phyloP scores from a whole-genome alignment of 1,284 basidiomycete species.

The Leccinum colubrinum region DNA sequence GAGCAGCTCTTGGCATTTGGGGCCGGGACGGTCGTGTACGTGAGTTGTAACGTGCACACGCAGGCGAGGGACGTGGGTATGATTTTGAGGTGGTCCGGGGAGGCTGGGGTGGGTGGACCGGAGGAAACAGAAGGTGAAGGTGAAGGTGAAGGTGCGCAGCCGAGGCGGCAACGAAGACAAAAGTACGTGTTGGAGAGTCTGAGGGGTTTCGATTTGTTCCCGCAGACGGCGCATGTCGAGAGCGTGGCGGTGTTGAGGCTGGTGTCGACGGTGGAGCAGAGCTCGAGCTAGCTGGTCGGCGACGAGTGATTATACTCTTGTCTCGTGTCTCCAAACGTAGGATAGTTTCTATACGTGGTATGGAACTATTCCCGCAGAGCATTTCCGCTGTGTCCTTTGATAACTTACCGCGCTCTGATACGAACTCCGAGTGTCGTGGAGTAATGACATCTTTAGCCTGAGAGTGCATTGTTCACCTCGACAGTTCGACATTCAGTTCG shows the following conservation, averaged over 20 bases:
- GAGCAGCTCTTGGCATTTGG: constrained; percentile 75
- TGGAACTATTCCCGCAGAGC: not conserved
- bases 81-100: constrained; percentile 48
- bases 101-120: constrained; percentile 20
- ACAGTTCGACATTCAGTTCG: too few species aligned
- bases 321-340: not conserved
- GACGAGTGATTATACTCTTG: not conserved
- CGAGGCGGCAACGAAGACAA: constrained; percentile 29
- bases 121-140: constrained; percentile 2
- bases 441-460: not conserved
- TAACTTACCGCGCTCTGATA: not conserved
- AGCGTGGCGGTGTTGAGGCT: constrained; percentile 70
- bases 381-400: not conserved
- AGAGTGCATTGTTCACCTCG: too few species aligned
- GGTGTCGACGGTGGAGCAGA: constrained; percentile 11
- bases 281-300: not conserved
- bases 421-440: not conserved
- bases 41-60: constrained; percentile 92
- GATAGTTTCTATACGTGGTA: not conserved
- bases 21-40: constrained; percentile 78
- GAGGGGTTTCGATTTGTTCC: constrained; percentile 89
- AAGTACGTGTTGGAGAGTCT: constrained; percentile 76
- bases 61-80: constrained; percentile 83
- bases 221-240: constrained; percentile 91
- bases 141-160: not conserved